Evolutionary conservation across 148 eudicot genomes (phyloP), one percentile per base, ranked within the genome.

Genomic region (Bassia scoparia): DNA sequence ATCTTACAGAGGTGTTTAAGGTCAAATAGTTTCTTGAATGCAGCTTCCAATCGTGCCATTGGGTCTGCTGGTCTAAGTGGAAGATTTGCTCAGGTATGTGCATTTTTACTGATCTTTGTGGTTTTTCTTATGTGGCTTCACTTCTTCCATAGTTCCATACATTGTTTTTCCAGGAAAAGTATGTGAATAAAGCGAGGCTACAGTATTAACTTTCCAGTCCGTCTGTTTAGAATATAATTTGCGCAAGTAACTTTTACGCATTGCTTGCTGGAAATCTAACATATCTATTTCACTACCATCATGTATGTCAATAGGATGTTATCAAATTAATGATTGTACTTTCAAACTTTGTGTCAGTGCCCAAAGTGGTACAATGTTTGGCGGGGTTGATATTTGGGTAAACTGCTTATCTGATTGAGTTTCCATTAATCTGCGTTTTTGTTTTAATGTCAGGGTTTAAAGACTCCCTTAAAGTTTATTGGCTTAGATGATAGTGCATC

Each of bases 1-100:
- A 87, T 96, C 61, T 85, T 96, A 75, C 99, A 96, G 73, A 90
- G 87, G 81, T 92, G 89, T 79, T 81, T 92, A 71, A 89, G 96
- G 49, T 88, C 96, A 62, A 96, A 85, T 86, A 91, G 97, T 49
- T 92, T 92, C 83, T 71, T 90, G 77, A 85, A 76, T 72, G 80
- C 94, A 37, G 81, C 81, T 77, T 86, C 97, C 62, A 88, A 86
- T 78, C 91, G 94, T 65, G 83, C 87, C 81, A 84, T 78, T 44
- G 91, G 84, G 17, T 81, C 89, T 70, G 70, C 89, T 75, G 86
- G 90, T 74, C 46, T 85, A 58, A 84, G 87, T 80, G 99, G 94
- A 67, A 84, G 93, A 76, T 69, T 84, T 70, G 62, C 82, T 26
- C 98, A 90, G 75, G 96, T 96, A 75, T 83, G 93, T 82, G 24